Evolutionary conservation across 108 stramenopile genomes (phyloP), one percentile per base, ranked within the genome.

Genomic region (Skeletonema tropicum): DNA sequence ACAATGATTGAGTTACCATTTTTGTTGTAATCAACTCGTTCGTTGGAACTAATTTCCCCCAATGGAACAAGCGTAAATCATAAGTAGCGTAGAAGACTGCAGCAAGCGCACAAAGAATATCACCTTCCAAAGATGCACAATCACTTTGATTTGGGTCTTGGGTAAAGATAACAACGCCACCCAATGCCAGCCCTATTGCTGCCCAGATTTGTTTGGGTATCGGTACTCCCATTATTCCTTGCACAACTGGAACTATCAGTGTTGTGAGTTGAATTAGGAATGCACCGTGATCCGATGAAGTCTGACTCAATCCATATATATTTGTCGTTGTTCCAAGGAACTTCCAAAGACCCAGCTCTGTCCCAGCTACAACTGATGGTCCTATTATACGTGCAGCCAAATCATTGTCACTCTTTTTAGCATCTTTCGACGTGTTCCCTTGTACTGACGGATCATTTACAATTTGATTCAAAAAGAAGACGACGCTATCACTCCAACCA

Each of bases 261-360:
- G 92, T 92, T 12, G 92, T 92, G 29, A 92, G 61, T 77, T 92
- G 92, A 42, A 92, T 90, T 9, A 92, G 68, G 60, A 92, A 86
- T 10, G 89, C 91, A n/a, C 89, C 91, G 75, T 92, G 91, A 68
- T 85, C 85, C 0, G 91, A 86, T 21, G 91, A 88, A n/a, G 91
- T 92, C 66, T 84, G 68, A 6, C 81, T 74, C 26, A 93, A 70
- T 11, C 92, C 92, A 75, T 84, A 93, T 32, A 93, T 76, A 45
- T 93, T 89, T 38, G 88, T 80, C 5, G 88, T 90, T 7, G 92
- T 90, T 21, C 92, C 92, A 0, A 83, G 73, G 12, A 74, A 66
- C 65, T 83, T 70, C 83, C 83, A 84, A 0, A 80, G 64, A 17
- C 83, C 83, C 21, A 84, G 65, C 38, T 84, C 83, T 52, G 39